Evolutionary conservation across 1,139 yeast species (phyloP).

Genomic region (Torulaspora pretoriensis): DNA sequence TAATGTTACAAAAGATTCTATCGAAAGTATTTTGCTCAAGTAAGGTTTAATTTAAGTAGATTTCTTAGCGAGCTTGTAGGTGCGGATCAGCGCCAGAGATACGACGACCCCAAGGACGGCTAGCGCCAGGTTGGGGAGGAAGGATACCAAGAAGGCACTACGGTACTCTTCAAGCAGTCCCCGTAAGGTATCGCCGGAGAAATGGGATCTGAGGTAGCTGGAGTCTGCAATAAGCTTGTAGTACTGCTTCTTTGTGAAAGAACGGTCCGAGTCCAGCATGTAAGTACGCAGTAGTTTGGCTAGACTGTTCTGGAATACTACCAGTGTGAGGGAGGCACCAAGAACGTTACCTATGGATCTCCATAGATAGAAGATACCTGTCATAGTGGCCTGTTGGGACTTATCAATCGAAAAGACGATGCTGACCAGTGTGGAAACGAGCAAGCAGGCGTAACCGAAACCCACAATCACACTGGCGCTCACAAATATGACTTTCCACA

Average conservation of each 20-base stretch:
- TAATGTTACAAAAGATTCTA: conserved; percentile 21
- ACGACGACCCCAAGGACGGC: conserved; percentile 21
- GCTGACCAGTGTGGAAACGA: conserved; percentile 35
- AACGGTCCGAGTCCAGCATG: conserved; percentile 29
- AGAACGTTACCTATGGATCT: conserved; percentile 47
- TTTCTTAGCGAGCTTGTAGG: not conserved
- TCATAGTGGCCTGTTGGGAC: conserved; percentile 36
- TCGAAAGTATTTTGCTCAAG: not conserved
- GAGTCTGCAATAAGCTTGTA: conserved; percentile 36
- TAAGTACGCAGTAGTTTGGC: conserved; percentile 32
- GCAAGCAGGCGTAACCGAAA: conserved; percentile 32
- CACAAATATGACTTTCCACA: conserved; percentile 30
- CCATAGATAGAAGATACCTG: conserved; percentile 44
- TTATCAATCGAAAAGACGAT: conserved; percentile 35
- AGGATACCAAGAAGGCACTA: conserved; percentile 29
- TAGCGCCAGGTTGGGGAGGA: conserved; percentile 28
- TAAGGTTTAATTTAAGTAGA: not conserved
- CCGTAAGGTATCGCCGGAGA: conserved; percentile 26
- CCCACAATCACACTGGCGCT: conserved; percentile 23
- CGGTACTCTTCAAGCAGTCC: conserved; percentile 30
- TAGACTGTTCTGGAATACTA: conserved; percentile 38
- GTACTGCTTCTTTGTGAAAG: conserved; percentile 25
- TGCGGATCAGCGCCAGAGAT: conserved; percentile 15
- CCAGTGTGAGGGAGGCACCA: conserved; percentile 45
- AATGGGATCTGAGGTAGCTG: conserved; percentile 36